Percentiles rank a stretch among this genome's conserved stretches.
Conservation (phyloP, 106 monocot genomes). For the Phalaenopsis aphrodite region DNA sequence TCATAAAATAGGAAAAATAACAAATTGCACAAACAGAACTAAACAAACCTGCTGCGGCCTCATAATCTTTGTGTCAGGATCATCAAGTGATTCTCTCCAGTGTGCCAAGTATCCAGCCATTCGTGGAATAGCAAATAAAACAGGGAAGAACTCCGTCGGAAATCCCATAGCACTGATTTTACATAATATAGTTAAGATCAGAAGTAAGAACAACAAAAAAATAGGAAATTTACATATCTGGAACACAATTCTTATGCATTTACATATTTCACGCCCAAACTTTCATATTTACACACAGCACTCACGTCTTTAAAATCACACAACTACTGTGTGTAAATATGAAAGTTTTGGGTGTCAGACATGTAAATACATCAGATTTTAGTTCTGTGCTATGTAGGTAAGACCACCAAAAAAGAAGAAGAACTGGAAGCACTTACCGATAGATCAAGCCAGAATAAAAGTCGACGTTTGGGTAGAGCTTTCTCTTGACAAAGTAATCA, state of each 20-base stretch:
- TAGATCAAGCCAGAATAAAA: slow-evolving; percentile 96
- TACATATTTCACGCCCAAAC: too few species aligned
- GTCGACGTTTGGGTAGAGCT: slow-evolving; percentile 96
- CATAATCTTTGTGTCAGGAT: slow-evolving; percentile 99
- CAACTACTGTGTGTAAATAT: too few species aligned
- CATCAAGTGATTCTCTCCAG: slow-evolving; percentile 99
- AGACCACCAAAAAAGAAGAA: background rate
- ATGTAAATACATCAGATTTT: too few species aligned
- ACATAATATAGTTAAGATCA: slow-evolving; percentile 13
- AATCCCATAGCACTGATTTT: slow-evolving; percentile 87
- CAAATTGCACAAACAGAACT: background rate
- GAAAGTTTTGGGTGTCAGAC: too few species aligned
- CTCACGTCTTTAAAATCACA: too few species aligned
- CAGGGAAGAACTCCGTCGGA: slow-evolving; percentile 89
- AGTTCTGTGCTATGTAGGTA: too few species aligned
- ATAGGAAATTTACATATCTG: too few species aligned
- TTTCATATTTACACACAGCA: too few species aligned
- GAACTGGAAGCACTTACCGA: slow-evolving; percentile 28
- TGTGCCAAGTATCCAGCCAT: slow-evolving; percentile 96
- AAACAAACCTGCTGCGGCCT: slow-evolving; percentile 83
- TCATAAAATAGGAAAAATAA: background rate
- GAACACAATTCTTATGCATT: too few species aligned
- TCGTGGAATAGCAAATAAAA: slow-evolving; percentile 86
- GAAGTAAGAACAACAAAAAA: background rate
- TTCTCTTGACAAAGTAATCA: slow-evolving; percentile 89